Percentiles rank a stretch among this genome's conserved stretches.
phyloP scores from a whole-genome alignment of 2,329 filamentous ascomycete species.

The Hymenotorrendiella dingleyae region DNA sequence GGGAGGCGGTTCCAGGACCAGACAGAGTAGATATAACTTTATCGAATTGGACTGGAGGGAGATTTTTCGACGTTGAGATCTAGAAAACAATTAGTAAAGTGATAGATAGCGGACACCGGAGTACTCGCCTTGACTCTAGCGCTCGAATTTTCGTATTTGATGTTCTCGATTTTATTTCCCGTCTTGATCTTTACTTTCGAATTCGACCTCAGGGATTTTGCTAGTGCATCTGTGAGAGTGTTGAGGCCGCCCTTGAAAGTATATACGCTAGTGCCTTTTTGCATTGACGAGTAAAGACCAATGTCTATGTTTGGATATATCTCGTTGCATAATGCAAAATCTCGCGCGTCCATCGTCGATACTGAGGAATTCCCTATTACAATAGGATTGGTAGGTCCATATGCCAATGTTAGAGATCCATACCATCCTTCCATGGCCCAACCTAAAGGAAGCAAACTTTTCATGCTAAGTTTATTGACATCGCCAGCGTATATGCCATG shows the following conservation, averaged over 20 bases:
- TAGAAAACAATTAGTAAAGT: conserved; percentile 25
- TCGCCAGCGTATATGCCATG: conserved; percentile 95
- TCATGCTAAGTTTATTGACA: conserved; percentile 71
- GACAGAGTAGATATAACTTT: conserved; percentile 60
- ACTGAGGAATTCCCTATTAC: too few relatives aligned
- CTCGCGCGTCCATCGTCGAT: background rate
- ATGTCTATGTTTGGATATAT: conserved; percentile 14
- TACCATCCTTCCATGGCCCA: conserved; percentile 19
- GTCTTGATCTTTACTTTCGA: conserved; percentile 56
- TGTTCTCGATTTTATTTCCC: conserved; percentile 40
- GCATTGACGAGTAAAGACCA: background rate
- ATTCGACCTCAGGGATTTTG: conserved; percentile 41
- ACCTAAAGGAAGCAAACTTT: conserved; percentile 42
- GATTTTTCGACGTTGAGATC: conserved; percentile 27
- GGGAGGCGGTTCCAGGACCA: conserved; percentile 17
- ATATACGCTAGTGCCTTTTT: conserved; percentile 34
- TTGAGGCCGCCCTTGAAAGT: conserved; percentile 56
- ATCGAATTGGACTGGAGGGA: conserved; percentile 36
- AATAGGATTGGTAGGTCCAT: too few relatives aligned
- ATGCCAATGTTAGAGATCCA: conserved; percentile 12
- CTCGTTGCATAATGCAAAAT: conserved; percentile 6
- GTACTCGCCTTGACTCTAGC: conserved; percentile 39
- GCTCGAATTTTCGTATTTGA: conserved; percentile 36
- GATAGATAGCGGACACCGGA: conserved; percentile 1
- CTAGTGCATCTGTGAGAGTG: conserved; percentile 51